phyloP scores from a whole-genome alignment of 164 flowering plant genomes.

The Pachysandra terminalis region DNA sequence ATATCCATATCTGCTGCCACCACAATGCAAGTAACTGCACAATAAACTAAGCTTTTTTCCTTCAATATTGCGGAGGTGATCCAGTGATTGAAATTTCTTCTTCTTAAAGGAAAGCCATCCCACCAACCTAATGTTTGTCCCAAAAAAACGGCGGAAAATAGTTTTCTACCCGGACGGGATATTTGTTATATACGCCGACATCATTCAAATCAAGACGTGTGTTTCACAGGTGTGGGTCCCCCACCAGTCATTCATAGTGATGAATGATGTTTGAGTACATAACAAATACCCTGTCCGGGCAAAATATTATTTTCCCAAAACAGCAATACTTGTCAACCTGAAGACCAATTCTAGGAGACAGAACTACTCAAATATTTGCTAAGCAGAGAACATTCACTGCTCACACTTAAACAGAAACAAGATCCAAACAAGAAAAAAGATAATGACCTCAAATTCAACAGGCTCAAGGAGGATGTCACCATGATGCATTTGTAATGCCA shows the following conservation, averaged over 20 bases:
- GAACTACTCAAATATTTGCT: neutral
- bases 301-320: too few species aligned
- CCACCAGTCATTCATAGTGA: too few species aligned
- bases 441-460: constrained; percentile 1
- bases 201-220: too few species aligned
- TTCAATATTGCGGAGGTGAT: neutral
- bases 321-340: neutral
- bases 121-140: neutral
- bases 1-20: neutral
- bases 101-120: neutral
- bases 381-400: neutral
- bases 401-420: neutral
- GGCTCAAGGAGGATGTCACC: constrained; percentile 1
- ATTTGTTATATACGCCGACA: too few species aligned
- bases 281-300: too few species aligned
- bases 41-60: neutral
- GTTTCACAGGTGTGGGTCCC: too few species aligned
- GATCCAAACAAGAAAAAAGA: neutral
- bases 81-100: neutral
- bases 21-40: neutral
- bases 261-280: too few species aligned
- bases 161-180: too few species aligned
- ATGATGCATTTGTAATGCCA: neutral
- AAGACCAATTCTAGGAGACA: neutral
- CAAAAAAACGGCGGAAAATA: too few species aligned